Conservation (phyloP, 495 filamentous ascomycete species). For the Collariella sp. region DNA sequence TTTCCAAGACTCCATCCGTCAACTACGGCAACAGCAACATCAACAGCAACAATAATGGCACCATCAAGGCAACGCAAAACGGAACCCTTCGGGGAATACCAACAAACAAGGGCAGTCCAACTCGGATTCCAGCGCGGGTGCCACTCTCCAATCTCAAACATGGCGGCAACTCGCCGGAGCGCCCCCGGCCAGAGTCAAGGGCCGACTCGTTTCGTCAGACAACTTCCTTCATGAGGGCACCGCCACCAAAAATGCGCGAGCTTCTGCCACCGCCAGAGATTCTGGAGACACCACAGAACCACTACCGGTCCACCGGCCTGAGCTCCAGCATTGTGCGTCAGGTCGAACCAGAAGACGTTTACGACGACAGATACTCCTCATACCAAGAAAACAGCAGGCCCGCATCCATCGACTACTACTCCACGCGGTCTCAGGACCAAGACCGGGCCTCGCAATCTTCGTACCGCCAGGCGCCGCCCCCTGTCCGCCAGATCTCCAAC, state of each 20-base stretch:
- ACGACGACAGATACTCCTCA: slow-evolving; percentile 51
- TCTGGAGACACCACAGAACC: slow-evolving; percentile 53
- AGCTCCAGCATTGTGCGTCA: slow-evolving; percentile 62
- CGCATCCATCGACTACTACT: slow-evolving; percentile 25
- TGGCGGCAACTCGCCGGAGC: slow-evolving; percentile 76
- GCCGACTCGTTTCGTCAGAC: slow-evolving; percentile 28
- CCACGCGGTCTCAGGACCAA: slow-evolving; percentile 21
- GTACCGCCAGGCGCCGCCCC: slow-evolving; percentile 30
- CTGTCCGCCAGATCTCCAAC: slow-evolving; percentile 58
- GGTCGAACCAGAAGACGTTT: slow-evolving; percentile 75
- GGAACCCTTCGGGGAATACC: slow-evolving; percentile 10
- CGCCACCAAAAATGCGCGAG: slow-evolving; percentile 86
- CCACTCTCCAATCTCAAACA: slow-evolving; percentile 73
- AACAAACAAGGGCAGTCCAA: slow-evolving; percentile 49
- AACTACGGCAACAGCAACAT: slow-evolving; percentile 18
- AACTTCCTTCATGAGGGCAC: slow-evolving; percentile 49
- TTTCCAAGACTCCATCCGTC: slow-evolving; percentile 62
- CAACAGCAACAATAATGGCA: slow-evolving; percentile 12
- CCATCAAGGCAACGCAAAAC: slow-evolving; percentile 25
- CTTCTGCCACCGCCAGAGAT: slow-evolving; percentile 57
- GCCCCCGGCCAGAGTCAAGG: slow-evolving; percentile 44
- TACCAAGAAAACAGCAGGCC: slow-evolving; percentile 24
- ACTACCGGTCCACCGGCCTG: slow-evolving; percentile 57
- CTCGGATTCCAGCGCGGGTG: slow-evolving; percentile 72
- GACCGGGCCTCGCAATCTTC: slow-evolving; percentile 26